Percentiles rank a stretch among this genome's conserved stretches.
Conservation (phyloP, 2,329 filamentous ascomycete species). For the Diaporthe amygdali region DNA sequence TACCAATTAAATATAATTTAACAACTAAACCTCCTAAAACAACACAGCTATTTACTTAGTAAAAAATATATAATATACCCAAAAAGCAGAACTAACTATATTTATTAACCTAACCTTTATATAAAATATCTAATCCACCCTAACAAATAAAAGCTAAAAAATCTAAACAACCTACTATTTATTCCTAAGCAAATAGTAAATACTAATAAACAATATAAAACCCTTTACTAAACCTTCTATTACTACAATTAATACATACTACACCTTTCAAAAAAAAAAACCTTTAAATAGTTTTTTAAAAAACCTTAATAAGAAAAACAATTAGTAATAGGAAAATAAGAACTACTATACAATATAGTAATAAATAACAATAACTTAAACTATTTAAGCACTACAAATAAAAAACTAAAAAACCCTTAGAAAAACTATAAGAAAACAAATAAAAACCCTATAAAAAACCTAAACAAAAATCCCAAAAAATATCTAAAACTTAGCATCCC, state of each 20-base stretch:
- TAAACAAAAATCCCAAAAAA: background rate
- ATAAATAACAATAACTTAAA: background rate
- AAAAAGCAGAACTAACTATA: too few species aligned
- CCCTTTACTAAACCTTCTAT: background rate
- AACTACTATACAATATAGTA: too few species aligned
- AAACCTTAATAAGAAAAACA: too few species aligned
- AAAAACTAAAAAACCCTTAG: too few species aligned
- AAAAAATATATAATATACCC: too few species aligned
- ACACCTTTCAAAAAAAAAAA: background rate
- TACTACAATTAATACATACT: background rate
- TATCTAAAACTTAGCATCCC: too few species aligned
- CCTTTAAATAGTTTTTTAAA: too few species aligned
- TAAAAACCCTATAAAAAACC: background rate
- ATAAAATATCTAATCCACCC: background rate
- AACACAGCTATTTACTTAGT: background rate
- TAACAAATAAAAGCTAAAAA: too few species aligned
- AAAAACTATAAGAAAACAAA: background rate
- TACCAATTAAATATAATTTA: background rate
- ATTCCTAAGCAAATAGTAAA: background rate
- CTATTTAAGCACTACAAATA: too few species aligned
- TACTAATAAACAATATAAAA: background rate
- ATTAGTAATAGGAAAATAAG: too few species aligned
- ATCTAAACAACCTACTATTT: too few species aligned
- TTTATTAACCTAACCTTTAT: background rate
- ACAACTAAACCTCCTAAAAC: background rate